These are phyloP conservation scores for Ceratobasidium sp. DNA, from an alignment of 1,284 basidiomycete genomes.

Conservation along the genomic window DNA sequence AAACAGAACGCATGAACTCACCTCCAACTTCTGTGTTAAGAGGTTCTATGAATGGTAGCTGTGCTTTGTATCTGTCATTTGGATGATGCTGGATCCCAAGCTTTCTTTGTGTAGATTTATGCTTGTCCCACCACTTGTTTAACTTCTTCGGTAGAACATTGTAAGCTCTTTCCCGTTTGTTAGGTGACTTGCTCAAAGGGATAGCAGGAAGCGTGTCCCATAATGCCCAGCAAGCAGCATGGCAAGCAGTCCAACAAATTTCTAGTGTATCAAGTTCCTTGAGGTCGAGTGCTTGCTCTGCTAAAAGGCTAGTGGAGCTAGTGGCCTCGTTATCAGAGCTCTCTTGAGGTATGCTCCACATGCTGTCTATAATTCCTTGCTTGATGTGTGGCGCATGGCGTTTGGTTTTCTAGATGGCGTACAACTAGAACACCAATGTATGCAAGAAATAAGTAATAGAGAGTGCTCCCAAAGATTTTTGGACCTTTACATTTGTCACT, in stretches of 20 bases:
- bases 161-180: not conserved
- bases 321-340: not conserved
- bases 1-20: slow-evolving; percentile 25
- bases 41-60: no score
- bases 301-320: not conserved
- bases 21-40: no score
- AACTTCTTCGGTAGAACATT: not conserved
- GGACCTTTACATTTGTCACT: no score
- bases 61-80: no score
- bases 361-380: not conserved
- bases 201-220: slow-evolving; percentile 14
- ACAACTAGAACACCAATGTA: not conserved
- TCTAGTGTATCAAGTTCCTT: not conserved
- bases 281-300: not conserved
- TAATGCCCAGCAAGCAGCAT: not conserved
- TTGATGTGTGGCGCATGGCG: not conserved
- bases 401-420: not conserved
- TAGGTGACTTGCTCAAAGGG: not conserved
- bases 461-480: no score
- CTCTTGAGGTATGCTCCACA: not conserved
- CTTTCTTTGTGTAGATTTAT: not conserved
- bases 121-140: not conserved
- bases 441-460: not conserved
- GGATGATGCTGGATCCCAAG: not conserved
- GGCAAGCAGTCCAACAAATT: not conserved